phyloP scores from a whole-genome alignment of 2,329 filamentous ascomycete species.

The Helminthosporium solani region DNA sequence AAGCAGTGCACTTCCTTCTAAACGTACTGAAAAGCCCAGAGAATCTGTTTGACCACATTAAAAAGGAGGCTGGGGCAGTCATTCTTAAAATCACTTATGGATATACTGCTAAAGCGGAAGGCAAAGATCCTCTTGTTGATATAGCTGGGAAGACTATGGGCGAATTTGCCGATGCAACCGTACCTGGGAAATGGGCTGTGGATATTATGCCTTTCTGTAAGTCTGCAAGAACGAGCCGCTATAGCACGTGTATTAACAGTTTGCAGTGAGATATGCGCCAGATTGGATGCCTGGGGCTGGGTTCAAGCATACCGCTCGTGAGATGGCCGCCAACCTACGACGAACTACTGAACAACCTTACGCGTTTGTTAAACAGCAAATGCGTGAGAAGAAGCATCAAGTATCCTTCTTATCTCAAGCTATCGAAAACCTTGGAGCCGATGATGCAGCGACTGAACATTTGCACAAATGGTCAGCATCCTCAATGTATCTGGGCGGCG shows the following conservation, averaged over 20 bases:
- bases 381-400: slow-evolving; percentile 23
- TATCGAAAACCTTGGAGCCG: slow-evolving; percentile 29
- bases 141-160: slow-evolving; percentile 44
- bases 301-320: slow-evolving; percentile 44
- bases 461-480: slow-evolving; percentile 44
- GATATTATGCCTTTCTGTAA: slow-evolving; percentile 49
- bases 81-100: slow-evolving; percentile 39
- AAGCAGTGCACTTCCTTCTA: slow-evolving; percentile 24
- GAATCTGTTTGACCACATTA: slow-evolving; percentile 23
- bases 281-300: slow-evolving; percentile 49
- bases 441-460: slow-evolving; percentile 29
- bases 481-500: slow-evolving; percentile 48
- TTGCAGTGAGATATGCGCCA: slow-evolving; percentile 42
- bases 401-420: slow-evolving; percentile 44
- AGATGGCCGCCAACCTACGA: slow-evolving; percentile 31
- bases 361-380: slow-evolving; percentile 43
- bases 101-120: slow-evolving; percentile 47
- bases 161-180: slow-evolving; percentile 43
- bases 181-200: slow-evolving; percentile 49
- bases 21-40: slow-evolving; percentile 21
- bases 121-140: slow-evolving; percentile 47
- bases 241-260: not conserved
- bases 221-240: too few relatives aligned
- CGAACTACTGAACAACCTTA: slow-evolving; percentile 43
- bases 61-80: slow-evolving; percentile 28